Base-by-base conservation (phyloP, 441 rosid species). In the Erodium chrysanthum region DNA sequence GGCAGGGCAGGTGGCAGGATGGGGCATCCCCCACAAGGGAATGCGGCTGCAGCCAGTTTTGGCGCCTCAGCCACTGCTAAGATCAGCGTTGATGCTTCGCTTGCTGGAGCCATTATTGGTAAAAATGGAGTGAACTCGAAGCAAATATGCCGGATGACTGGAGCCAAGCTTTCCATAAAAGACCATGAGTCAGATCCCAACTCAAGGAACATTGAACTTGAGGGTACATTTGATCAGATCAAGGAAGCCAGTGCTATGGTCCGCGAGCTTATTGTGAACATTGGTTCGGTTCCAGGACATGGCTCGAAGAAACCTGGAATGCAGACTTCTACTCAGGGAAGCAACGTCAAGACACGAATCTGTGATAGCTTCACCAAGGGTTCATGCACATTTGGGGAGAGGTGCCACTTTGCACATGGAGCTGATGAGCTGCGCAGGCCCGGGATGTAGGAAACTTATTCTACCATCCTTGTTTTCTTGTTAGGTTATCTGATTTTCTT, bases 371-470 rank as follows among this genome's bases (percentile, higher is more conserved):
- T 84, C 59, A 44, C 82, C 0, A 93, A 93, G 83, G 98, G 98
- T 64, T 76, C 83, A 59, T 93, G 98, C 80, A 91, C 92, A 44
- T 93, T 93, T 42, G 98, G 97, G 17, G 96, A 91, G 35, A 81
- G 96, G 75, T 91, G 98, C 74, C 97, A 93, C 82, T 93, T 93
- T 75, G 98, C 98, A 8, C 98, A 91, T 18, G 98, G 98, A n/a
- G 79, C 79, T 5, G 90, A 86, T 29, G 93, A 93, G 77, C 71
- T 93, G 74, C 88, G 96, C 73, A 86, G 80, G 70, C 59, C 85
- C n/a, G 89, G 76, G 69, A 77, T 82, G 60, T 87, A 52, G 59
- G 72, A 82, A 46, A 10, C 8, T 27, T 31, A 56, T 35, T 8
- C 59, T 29, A 29, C 33, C 33, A 2, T 4, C 5, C 59, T 52